These are phyloP conservation scores for Mycena crocata DNA, from an alignment of 768 basidiomycete genomes.

Conservation along the genomic window DNA sequence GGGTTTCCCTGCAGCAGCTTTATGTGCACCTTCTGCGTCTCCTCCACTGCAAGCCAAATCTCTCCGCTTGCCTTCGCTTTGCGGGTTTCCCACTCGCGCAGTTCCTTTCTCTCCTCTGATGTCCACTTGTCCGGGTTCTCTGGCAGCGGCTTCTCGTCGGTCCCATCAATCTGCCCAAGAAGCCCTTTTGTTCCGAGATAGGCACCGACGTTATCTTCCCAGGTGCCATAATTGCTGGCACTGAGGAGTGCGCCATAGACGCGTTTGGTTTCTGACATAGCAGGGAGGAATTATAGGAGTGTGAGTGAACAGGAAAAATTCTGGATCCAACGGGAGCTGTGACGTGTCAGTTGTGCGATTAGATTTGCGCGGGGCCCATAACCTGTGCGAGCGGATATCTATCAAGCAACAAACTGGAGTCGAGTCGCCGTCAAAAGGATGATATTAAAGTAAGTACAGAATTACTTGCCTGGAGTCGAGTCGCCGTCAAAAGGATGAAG, in stretches of 20 bases:
- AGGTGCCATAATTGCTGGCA: neutral
- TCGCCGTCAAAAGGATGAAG: too few species aligned
- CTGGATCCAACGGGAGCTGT: neutral
- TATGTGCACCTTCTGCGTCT: constrained; percentile 4
- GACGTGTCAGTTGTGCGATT: constrained; percentile 16
- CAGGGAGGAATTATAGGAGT: neutral
- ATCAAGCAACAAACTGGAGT: too few species aligned
- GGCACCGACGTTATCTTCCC: constrained; percentile 11
- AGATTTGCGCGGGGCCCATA: constrained; percentile 22
- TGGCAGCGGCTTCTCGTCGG: neutral
- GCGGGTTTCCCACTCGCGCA: neutral
- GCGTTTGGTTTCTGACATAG: neutral
- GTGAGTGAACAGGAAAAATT: neutral
- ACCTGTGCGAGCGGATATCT: too few species aligned
- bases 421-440: too few species aligned
- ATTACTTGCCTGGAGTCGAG: too few species aligned
- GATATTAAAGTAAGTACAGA: too few species aligned
- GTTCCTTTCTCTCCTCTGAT: neutral
- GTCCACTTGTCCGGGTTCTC: neutral
- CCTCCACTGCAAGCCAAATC: constrained; percentile 9
- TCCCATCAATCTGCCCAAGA: neutral
- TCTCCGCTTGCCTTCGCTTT: constrained; percentile 7
- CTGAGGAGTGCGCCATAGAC: neutral
- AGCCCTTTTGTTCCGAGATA: constrained; percentile 12
- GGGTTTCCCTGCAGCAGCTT: constrained; percentile 3